Base-by-base conservation (phyloP, 768 basidiomycete genomes). In the Goffeauzyma gilvescens region DNA sequence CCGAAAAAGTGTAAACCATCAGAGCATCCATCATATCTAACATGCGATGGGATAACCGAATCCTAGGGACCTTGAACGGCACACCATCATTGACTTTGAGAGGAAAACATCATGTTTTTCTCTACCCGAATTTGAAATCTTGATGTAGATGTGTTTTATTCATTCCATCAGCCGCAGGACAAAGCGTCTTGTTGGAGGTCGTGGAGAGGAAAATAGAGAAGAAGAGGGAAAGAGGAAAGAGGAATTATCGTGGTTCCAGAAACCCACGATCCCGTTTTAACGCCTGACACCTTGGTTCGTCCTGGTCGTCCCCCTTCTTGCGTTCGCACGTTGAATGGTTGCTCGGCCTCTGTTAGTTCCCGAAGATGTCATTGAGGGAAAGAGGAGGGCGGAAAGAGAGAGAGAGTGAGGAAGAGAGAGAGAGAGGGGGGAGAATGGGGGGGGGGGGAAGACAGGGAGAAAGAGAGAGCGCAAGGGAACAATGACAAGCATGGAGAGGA, bases 271-370 rank as follows among this genome's bases (percentile, higher is more conserved):
- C 22, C 7, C 13, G 23, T 12, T 21, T 41, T 36, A 49, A 39
- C 47, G 47, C 32, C 47, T 32, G 6, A 49, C 47, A 33, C 47
- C 47, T 30, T 49, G 47, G 7, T n/a, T n/a, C n/a, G 37, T 24
- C 25, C 47, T 35, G 6, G 41, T 21, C 24, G 28, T 32, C 22
- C 47, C 47, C 21, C 47, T 13, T 44, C 47, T 30, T 6, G 47
- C 47, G 27, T 32, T 49, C 6, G 47, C 47, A 12, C 47, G 36
- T 21, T 42, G 40, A 25, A 49, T 49, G 15, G 47, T 49, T 4
- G 47, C 47, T 44, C 47, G 47, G 32, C 47, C 47, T 39, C 46
- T 43, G 37, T 38, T 10, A 17, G n/a, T n/a, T n/a, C n/a, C n/a
- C n/a, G 12, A 24, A 20, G 22, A 38, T 8, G 22, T 12, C 13